Evolutionary conservation across 2,329 filamentous ascomycete genomes (phyloP), one percentile per base, ranked within the genome.

Genomic region (Fusarium buxicola): DNA sequence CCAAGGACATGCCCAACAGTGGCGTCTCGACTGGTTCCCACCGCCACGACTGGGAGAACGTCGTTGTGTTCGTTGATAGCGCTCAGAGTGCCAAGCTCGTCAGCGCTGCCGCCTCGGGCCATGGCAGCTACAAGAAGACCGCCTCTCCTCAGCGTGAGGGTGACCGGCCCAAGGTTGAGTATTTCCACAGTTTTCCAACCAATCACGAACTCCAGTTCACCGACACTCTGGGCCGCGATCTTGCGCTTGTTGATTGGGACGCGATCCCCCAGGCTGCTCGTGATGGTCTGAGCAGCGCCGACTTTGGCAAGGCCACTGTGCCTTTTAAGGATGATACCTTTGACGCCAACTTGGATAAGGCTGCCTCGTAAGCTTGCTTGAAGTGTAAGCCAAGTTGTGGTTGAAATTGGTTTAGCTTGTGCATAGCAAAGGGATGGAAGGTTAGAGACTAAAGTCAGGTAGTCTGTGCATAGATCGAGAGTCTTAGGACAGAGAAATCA

Each of bases 231-330:
- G 80, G 78, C 12, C 74, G 74, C 3, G 67, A 69, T n/a, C 76
- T 79, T 61, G 75, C 75, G 1, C 59, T 82, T 31, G 71, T 80
- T 44, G 76, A 78, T 7, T 82, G 78, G 78, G 79, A 80, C 49
- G 69, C 60, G n/a, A 68, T 82, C 56, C 66, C 76, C 3, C 47
- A 68, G 2, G 73, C 66, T 9, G 73, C 76, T 8, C 69, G 72
- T 41, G 71, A 63, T 12, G 79, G 77, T 1, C 69, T 82, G 5
- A 57, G 66, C 31, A 69, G 65, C 3, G 71, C 76, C 5, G 73
- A 80, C 58, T 82, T 80, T 66, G 79, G 79, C 3, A 46, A 30
- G 25, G 80, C 78, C 7, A 79, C 72, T 55, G 75, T 80, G 34
- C 77, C 80, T 2, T 78, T 82, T 58, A 79, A 73, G 12, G 67